These are phyloP conservation scores for Penicillium aurantiogriseum DNA, from an alignment of 2,329 filamentous ascomycete genomes.

Conservation along the genomic window DNA sequence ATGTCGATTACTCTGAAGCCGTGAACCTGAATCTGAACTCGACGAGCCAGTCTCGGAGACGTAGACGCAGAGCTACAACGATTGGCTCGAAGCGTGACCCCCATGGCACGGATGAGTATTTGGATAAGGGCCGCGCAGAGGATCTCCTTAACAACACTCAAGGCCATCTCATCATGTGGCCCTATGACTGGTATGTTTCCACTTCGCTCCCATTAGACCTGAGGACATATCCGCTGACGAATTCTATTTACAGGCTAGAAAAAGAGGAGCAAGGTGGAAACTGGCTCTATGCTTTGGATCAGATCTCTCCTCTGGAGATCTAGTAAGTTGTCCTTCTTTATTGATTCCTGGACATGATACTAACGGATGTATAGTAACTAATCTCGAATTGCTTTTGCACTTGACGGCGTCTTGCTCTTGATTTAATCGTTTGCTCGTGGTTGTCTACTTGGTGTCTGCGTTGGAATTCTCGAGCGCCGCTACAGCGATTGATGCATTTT, in stretches of 20 bases:
- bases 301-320: constrained; percentile 93
- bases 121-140: constrained; percentile 74
- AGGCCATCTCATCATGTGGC: constrained; percentile 85
- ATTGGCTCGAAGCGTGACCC: constrained; percentile 49
- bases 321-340: constrained; percentile 53
- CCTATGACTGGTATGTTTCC: constrained; percentile 74
- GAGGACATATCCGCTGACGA: constrained; percentile 11
- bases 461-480: constrained; percentile 12
- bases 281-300: constrained; percentile 95
- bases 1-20: constrained; percentile 43
- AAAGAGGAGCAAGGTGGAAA: constrained; percentile 90
- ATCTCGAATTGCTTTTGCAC: constrained; percentile 20
- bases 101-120: constrained; percentile 67
- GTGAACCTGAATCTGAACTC: constrained; percentile 41
- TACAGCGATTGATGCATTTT: constrained; percentile 14
- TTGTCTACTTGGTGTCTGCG: background rate
- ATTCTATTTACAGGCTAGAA: constrained; percentile 57
- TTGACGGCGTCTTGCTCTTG: constrained; percentile 12
- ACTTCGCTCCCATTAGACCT: background rate
- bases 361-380: constrained; percentile 31
- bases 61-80: constrained; percentile 47
- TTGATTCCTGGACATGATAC: background rate
- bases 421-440: background rate
- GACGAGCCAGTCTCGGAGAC: constrained; percentile 35
- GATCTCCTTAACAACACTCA: constrained; percentile 78